Base-by-base conservation (phyloP, 2,329 filamentous ascomycete species). In the Macrophomina phaseolina region DNA sequence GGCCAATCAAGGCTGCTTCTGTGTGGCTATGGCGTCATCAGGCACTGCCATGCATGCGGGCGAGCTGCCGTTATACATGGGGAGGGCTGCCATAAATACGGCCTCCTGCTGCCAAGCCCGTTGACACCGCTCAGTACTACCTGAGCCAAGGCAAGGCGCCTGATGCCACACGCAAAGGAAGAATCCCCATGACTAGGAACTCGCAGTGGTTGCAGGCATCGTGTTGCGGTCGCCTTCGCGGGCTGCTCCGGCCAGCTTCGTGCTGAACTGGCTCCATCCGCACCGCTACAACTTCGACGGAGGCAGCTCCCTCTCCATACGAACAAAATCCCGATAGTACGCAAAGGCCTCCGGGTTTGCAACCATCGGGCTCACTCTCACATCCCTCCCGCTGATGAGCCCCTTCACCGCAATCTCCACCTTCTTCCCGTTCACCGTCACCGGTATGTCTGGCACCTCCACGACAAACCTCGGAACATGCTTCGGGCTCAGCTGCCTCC, bases 351-450 rank as follows among this genome's bases (percentile, higher is more conserved):
- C 80, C 0, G 92, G 92, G 73, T 96, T 95, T 64, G 91, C 79
- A 72, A 95, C 78, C 4, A 91, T 94, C 1, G 91, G 91, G 58
- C 89, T 92, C 0, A 91, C 86, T 78, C 90, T 92, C 74, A 95
- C 86, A 30, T 81, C 86, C 71, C 89, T 87, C 0, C 92, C 92
- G 0, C 87, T 92, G 0, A 95, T 89, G 69, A 95, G 95, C 74
- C 92, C 90, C 80, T 95, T 95, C 36, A 95, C 90, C 0, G 91
- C 91, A 63, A 95, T 73, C 76, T 95, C 92, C 4, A 95, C 92
- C 77, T 95, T 95, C 77, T 95, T 95, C 60, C 92, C 79, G 74
- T 94, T 95, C 69, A 95, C 88, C 0, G 92, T 95, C 78, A 92
- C 90, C 68, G 92, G 92, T 74, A 95, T 93, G 71, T 91, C 92